Percentiles rank a stretch among this genome's conserved stretches.
These are phyloP conservation scores for Penicillium brevicompactum DNA, from an alignment of 2,329 filamentous ascomycete genomes.

Conservation along the genomic window DNA sequence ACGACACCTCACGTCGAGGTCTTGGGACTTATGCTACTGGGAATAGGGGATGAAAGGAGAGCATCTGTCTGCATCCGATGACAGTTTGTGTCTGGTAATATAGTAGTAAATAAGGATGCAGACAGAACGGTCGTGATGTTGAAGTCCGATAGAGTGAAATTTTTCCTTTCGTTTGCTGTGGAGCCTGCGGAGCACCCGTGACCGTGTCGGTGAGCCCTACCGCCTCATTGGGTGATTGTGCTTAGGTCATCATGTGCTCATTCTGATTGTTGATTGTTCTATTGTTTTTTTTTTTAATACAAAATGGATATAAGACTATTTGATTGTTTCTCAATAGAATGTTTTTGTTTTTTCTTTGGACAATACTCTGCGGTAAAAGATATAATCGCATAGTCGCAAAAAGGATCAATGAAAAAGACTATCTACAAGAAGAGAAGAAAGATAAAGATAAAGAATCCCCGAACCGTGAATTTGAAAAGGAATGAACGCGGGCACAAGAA, in stretches of 20 bases:
- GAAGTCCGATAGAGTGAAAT: constrained; percentile 16
- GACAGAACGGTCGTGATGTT: constrained; percentile 15
- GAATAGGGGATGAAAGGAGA: not conserved
- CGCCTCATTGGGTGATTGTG: constrained; percentile 11
- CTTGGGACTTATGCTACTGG: constrained; percentile 13
- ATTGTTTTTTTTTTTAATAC: not conserved
- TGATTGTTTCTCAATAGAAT: not conserved
- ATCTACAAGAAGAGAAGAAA: constrained; percentile 1
- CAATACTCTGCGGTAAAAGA: not conserved
- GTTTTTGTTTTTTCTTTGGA: not conserved
- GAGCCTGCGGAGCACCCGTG: constrained; percentile 29
- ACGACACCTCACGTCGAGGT: constrained; percentile 21
- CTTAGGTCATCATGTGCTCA: constrained; percentile 16
- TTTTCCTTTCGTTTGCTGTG: constrained; percentile 23
- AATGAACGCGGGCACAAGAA: constrained; percentile 12
- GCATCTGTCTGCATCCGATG: constrained; percentile 24
- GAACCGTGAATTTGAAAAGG: constrained; percentile 1
- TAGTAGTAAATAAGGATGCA: constrained; percentile 15
- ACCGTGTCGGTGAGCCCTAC: constrained; percentile 19
- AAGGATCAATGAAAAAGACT: not conserved
- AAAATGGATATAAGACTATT: too few relatives aligned
- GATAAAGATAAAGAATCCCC: not conserved
- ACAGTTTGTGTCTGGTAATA: constrained; percentile 12
- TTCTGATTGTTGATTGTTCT: too few relatives aligned
- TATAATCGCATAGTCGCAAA: not conserved